phyloP scores from a whole-genome alignment of 1,284 basidiomycete genomes.

The Agroathelia rolfsii region DNA sequence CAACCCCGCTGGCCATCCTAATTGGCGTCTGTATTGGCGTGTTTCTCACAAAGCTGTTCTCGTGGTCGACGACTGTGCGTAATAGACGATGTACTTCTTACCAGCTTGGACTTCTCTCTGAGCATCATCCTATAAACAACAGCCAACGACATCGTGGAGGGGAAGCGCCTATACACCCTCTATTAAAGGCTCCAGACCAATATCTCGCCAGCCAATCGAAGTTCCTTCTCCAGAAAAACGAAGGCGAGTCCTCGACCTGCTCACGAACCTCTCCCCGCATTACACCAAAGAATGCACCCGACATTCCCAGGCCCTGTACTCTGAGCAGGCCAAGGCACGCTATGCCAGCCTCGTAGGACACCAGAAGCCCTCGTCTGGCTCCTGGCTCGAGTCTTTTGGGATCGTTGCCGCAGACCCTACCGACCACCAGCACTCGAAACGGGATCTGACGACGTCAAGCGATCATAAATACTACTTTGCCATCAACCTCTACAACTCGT shows the following conservation, averaged over 20 bases:
- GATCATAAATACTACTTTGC: conserved; percentile 97
- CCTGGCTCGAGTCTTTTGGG: conserved; percentile 51
- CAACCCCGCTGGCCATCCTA: conserved; percentile 44
- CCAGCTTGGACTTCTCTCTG: too few species aligned
- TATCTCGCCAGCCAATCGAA: conserved; percentile 49
- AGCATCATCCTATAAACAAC: too few species aligned
- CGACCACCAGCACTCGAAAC: conserved; percentile 24
- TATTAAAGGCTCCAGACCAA: conserved; percentile 32
- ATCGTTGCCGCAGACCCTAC: conserved; percentile 38
- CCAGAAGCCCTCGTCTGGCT: conserved; percentile 42
- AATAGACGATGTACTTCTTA: too few species aligned
- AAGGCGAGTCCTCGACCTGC: conserved; percentile 72
- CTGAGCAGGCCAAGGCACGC: conserved; percentile 74
- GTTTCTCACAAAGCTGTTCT: conserved; percentile 45
- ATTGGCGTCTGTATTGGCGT: conserved; percentile 63
- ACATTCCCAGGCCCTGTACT: conserved; percentile 73
- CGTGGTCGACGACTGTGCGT: conserved; percentile 31
- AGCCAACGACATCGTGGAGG: conserved; percentile 38
- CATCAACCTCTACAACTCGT: conserved; percentile 97
- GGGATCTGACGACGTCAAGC: conserved; percentile 35
- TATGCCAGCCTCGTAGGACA: conserved; percentile 79
- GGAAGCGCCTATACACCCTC: conserved; percentile 37
- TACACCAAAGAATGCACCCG: conserved; percentile 88
- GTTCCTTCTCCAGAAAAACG: conserved; percentile 74
- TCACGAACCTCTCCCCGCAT: conserved; percentile 79